A percentile compares a stretch with the other conserved stretches of the same genome.
phyloP scores from a whole-genome alignment of 805 yeast genomes.

The Hanseniaspora osmophila region DNA sequence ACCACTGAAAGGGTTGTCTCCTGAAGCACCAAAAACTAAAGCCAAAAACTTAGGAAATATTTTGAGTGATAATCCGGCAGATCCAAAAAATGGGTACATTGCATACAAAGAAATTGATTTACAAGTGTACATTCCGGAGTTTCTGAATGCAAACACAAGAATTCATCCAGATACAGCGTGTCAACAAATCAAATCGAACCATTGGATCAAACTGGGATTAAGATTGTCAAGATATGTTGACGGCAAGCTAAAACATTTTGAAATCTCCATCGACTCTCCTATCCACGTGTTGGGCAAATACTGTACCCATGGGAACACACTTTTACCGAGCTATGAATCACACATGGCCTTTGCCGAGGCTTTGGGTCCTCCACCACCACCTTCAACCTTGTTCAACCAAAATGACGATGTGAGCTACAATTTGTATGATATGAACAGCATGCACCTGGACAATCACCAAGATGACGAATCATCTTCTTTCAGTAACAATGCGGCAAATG shows the following conservation, averaged over 20 bases:
- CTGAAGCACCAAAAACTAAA: conserved; percentile 22
- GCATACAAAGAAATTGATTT: conserved; percentile 72
- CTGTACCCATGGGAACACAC: conserved; percentile 70
- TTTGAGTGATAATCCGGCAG: conserved; percentile 24
- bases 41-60: conserved; percentile 29
- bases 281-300: conserved; percentile 63
- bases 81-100: conserved; percentile 37
- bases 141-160: conserved; percentile 38
- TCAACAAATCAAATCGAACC: conserved; percentile 72
- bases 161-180: conserved; percentile 80
- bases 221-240: conserved; percentile 58
- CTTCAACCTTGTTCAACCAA: background rate
- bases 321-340: conserved; percentile 55
- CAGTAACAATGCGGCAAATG: no score
- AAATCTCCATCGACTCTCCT: conserved; percentile 89
- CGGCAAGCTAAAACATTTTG: conserved; percentile 76
- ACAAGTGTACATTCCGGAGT: conserved; percentile 71
- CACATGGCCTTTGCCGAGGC: conserved; percentile 6
- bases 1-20: conserved; percentile 21
- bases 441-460: background rate
- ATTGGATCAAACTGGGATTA: conserved; percentile 86
- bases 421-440: background rate
- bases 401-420: background rate
- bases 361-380: conserved; percentile 1
- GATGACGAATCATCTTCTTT: no score